Base-by-base conservation (phyloP, 2,329 filamentous ascomycete genomes). In the Penicillium sp. region DNA sequence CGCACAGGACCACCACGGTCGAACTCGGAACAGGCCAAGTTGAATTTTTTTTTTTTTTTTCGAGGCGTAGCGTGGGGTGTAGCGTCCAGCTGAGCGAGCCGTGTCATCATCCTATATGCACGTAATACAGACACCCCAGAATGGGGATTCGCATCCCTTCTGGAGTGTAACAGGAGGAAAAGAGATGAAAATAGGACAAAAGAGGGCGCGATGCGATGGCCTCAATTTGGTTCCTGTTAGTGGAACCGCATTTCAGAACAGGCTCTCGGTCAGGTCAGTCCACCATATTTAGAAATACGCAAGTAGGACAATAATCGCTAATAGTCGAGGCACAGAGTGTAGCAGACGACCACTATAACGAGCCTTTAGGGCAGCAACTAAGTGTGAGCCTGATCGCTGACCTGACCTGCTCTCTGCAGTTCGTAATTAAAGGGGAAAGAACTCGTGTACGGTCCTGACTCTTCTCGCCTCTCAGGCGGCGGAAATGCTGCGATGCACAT, bases 1-100 rank as follows among this genome's bases (percentile, higher is more conserved):
- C 51, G 46, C 48, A 62, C 35, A 38, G 35, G 35, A 38, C 35
- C 6, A 38, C 35, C 8, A 11, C 30, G 26, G 49, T 62, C 53
- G 59, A 54, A 60, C 21, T 52, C 52, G 52, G 50, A 53, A 55
- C 47, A 56, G 56, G 41, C 29, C 55, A 29, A 21, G 19, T 19
- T 15, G 55, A 29, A 35, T n/a, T 19, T 21, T 21, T 52, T 51
- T 35, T 11, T 23, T n/a, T 19, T 21, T 21, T 52, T 51, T 35
- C n/a, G 50, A 23, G 49, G 49, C 41, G 67, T 67, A 66, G 66
- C 66, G 66, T 65, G 67, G 66, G 66, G 64, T 58, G 60, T 65
- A 65, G 67, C 64, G 66, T 65, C 63, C 63, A 69, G 64, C 67
- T 69, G 67, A 69, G 65, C 61, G 60, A 67, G 66, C 63, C 63